Base-by-base conservation (phyloP, 2,329 filamentous ascomycete genomes). In the Penicillium crustosum region DNA sequence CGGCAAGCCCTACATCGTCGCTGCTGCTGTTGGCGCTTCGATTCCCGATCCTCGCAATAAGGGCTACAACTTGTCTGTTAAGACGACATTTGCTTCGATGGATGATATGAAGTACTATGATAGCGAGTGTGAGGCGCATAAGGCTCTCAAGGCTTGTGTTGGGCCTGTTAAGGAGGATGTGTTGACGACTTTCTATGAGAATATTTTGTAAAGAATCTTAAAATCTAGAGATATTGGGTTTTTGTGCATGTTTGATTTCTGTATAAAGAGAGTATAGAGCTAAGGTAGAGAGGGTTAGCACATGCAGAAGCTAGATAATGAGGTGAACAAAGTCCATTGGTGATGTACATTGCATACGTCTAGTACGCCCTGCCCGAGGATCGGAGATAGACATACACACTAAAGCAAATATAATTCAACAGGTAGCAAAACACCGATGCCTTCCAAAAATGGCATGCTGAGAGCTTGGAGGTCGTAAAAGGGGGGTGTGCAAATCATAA, bases 31-130 rank as follows among this genome's bases (percentile, higher is more conserved):
- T 15, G 83, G 83, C 33, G 72, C 77, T 23, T 79, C 82, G 9
- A 75, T 84, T 61, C 78, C 81, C 9, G 86, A 89, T 65, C 77
- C 82, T 19, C 83, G 87, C 31, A 81, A 79, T 63, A 83, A 88
- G 71, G 88, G 87, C 43, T 90, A 82, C 77, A 90, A 86, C 8
- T 67, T 90, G 53, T 80, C 84, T 17, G 83, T 83, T 49, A 83
- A 86, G 70, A 86, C 82, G 41, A 82, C 83, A 47, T 91, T 91
- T 68, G 81, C 82, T 45, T 86, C 76, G 58, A 67, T 85, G 54
- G 86, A 86, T 13, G 88, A 90, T 70, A 86, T 90, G 83, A 79
- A 83, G 64, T 91, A 83, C 75, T 91, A 89, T 71, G 88, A 90
- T 70, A 77, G 78, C 10, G 78, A 81, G 49, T 85, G 83, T 62